phyloP scores from a whole-genome alignment of 305 asterid genomes.

The Fraxinus floribunda region DNA sequence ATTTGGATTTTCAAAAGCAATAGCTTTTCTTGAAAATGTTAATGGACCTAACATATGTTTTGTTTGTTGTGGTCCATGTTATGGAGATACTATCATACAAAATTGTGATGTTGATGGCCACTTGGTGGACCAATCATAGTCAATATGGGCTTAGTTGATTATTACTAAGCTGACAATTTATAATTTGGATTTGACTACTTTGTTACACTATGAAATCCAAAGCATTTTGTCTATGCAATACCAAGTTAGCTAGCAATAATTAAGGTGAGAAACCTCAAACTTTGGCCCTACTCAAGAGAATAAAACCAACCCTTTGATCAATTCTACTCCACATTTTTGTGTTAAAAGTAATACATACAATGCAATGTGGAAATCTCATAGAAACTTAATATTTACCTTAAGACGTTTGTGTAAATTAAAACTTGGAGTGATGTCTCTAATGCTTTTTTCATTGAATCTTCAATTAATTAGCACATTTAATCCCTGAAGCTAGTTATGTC shows the following conservation, averaged over 20 bases:
- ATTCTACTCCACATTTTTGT: neutral
- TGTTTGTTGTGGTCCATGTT: neutral
- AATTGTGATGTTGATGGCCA: neutral
- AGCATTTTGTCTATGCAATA: neutral
- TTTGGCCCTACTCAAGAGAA: neutral
- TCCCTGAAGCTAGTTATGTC: too few relatives aligned
- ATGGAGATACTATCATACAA: neutral
- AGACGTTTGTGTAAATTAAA: neutral
- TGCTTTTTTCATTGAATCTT: neutral
- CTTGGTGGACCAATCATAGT: slow-evolving; percentile 4
- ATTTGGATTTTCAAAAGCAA: neutral
- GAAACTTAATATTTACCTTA: too few relatives aligned
- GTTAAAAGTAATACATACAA: neutral
- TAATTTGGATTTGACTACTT: neutral
- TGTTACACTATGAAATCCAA: neutral
- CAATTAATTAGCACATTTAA: neutral
- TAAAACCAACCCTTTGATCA: neutral
- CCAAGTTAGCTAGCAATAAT: neutral
- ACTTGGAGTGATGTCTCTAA: neutral
- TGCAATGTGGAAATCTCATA: neutral
- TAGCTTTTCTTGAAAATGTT: neutral
- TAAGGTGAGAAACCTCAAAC: neutral
- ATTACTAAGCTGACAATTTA: neutral
- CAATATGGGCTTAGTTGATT: neutral
- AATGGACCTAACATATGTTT: slow-evolving; percentile 5